phyloP scores from a whole-genome alignment of 805 yeast species.

The Ogataea ramenticola region DNA sequence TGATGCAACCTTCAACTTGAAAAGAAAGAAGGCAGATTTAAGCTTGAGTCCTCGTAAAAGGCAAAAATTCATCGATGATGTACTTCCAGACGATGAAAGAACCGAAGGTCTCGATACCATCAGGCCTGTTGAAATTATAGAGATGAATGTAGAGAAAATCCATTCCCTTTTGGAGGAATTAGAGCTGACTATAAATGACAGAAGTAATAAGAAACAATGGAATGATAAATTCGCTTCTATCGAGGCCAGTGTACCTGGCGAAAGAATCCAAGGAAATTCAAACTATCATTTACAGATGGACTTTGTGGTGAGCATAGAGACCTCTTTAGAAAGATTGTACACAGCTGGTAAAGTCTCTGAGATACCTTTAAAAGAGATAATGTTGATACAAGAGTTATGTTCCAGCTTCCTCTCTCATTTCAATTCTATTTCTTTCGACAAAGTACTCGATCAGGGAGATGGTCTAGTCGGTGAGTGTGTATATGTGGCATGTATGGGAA shows the following conservation, averaged over 20 bases:
- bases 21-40: not conserved
- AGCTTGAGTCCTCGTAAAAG: no score
- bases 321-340: not conserved
- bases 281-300: not conserved
- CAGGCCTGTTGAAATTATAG: not conserved
- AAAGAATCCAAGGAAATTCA: no score
- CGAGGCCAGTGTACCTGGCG: no score
- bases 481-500: not conserved
- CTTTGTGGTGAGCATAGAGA: not conserved
- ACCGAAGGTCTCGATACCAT: not conserved
- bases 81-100: no score
- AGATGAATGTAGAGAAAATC: not conserved
- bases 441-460: not conserved
- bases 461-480: no score
- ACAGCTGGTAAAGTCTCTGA: constrained; percentile 7
- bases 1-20: not conserved
- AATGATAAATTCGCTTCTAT: no score
- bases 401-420: not conserved
- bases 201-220: not conserved
- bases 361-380: not conserved
- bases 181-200: not conserved
- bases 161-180: not conserved
- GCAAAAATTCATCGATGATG: no score
- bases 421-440: not conserved
- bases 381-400: not conserved